These are phyloP conservation scores for Fusarium xylarioides DNA, from an alignment of 2,329 filamentous ascomycete genomes.

Conservation along the genomic window DNA sequence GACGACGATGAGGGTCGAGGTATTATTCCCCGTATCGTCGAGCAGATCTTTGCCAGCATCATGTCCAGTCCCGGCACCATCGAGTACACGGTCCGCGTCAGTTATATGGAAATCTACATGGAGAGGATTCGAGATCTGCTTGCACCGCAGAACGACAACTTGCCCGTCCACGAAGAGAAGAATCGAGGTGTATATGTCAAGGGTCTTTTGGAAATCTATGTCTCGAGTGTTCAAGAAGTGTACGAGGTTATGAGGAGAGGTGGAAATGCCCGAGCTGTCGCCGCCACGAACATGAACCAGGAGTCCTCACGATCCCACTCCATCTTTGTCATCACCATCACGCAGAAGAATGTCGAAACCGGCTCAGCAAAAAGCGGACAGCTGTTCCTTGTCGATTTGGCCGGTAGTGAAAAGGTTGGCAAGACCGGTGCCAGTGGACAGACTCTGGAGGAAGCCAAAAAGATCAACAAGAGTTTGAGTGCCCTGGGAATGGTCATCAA, in stretches of 20 bases:
- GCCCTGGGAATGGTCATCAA: constrained; percentile 99
- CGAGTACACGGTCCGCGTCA: constrained; percentile 98
- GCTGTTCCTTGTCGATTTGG: constrained; percentile 96
- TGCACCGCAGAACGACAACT: constrained; percentile 91
- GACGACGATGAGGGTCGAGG: constrained; percentile 88
- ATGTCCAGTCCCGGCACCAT: constrained; percentile 90
- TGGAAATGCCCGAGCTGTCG: constrained; percentile 87
- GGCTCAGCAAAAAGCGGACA: constrained; percentile 96
- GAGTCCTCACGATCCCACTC: constrained; percentile 98
- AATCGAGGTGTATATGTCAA: constrained; percentile 96
- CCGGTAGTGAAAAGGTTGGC: constrained; percentile 97
- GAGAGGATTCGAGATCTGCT: constrained; percentile 95
- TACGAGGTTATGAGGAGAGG: constrained; percentile 97
- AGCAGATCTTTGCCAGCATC: constrained; percentile 97
- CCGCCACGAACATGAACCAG: constrained; percentile 98
- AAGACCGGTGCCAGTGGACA: constrained; percentile 98
- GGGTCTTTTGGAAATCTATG: constrained; percentile 92
- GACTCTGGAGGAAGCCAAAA: constrained; percentile 97
- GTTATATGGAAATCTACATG: constrained; percentile 99
- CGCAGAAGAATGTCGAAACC: constrained; percentile 97
- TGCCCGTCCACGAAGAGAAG: constrained; percentile 98
- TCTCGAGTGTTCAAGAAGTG: constrained; percentile 93
- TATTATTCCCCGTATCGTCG: constrained; percentile 95
- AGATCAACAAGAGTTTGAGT: constrained; percentile 99
- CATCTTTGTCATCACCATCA: constrained; percentile 96